A percentile compares a stretch with the other conserved stretches of the same genome.
These are phyloP conservation scores for Carallia brachiata DNA, from an alignment of 345 rosid genomes.

Conservation along the genomic window DNA sequence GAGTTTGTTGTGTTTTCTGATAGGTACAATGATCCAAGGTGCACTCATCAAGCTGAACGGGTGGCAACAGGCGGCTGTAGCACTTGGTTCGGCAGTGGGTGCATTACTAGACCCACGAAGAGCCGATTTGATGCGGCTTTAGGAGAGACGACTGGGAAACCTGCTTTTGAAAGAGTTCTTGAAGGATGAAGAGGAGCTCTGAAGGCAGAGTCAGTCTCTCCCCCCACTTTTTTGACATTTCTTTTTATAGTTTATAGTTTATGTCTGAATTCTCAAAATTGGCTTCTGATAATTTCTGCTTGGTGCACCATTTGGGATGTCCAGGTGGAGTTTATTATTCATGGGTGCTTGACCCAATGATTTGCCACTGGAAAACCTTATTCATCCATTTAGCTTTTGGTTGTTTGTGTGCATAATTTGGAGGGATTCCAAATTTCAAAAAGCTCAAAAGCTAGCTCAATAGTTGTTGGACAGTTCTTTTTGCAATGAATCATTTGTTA, in stretches of 20 bases:
- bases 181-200: conserved; percentile 60
- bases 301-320: not conserved
- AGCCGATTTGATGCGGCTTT: conserved; percentile 76
- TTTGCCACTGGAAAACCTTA: not conserved
- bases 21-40: conserved; percentile 32
- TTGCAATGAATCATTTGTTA: too few relatives aligned
- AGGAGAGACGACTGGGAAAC: conserved; percentile 73
- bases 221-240: not conserved
- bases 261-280: too few relatives aligned
- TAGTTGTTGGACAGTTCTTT: too few relatives aligned
- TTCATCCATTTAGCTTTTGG: not conserved
- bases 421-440: too few relatives aligned
- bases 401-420: not conserved
- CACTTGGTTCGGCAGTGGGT: conserved; percentile 63
- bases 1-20: too few relatives aligned
- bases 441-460: too few relatives aligned
- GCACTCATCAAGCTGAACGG: conserved; percentile 44
- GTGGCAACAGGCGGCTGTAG: conserved; percentile 78
- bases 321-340: not conserved
- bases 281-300: too few relatives aligned
- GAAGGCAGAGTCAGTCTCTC: conserved; percentile 57
- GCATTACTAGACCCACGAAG: conserved; percentile 69
- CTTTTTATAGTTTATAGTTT: too few relatives aligned
- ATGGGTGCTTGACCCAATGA: not conserved
- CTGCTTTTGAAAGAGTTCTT: conserved; percentile 66